A percentile compares a stretch with the other conserved stretches of the same genome.
Evolutionary conservation across 176 grass and related monocot genomes (phyloP).

Genomic region (Avena eriantha): DNA sequence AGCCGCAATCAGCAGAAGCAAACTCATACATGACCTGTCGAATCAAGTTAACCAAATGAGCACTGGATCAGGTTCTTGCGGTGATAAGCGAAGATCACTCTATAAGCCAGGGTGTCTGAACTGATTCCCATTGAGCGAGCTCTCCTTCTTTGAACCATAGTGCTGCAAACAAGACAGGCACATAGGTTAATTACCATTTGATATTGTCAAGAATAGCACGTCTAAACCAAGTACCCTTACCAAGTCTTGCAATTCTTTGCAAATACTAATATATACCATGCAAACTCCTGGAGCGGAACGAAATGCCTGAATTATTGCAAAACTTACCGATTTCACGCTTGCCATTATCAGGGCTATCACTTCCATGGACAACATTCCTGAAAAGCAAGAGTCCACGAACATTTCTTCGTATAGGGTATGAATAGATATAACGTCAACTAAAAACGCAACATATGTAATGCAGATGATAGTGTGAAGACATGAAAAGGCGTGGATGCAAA

Average conservation of each 20-base stretch:
- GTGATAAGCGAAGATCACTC: slow-evolving; percentile 50
- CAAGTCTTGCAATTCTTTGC: background rate
- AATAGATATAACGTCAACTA: background rate
- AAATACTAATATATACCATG: background rate
- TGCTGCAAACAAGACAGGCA: slow-evolving; percentile 46
- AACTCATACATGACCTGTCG: background rate
- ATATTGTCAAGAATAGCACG: background rate
- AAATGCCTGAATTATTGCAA: slow-evolving; percentile 24
- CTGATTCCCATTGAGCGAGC: slow-evolving; percentile 74
- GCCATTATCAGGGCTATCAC: slow-evolving; percentile 93
- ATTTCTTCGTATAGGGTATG: background rate
- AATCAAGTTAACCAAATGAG: slow-evolving; percentile 12
- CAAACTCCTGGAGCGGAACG: background rate
- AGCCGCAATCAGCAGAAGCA: background rate
- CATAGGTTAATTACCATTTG: slow-evolving; percentile 9
- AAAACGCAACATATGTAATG: background rate
- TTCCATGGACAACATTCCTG: slow-evolving; percentile 98
- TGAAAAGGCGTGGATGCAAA: slow-evolving; percentile 29
- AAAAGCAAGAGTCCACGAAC: slow-evolving; percentile 36
- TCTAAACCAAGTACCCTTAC: background rate
- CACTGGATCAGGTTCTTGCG: background rate
- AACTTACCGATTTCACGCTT: slow-evolving; percentile 81
- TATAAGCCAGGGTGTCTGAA: slow-evolving; percentile 77
- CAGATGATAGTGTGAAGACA: slow-evolving; percentile 29
- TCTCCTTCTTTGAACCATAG: slow-evolving; percentile 90